Evolutionary conservation across 1,284 basidiomycete genomes (phyloP), one percentile per base, ranked within the genome.

Genomic region (Pyrrhoderma lamaoense): DNA sequence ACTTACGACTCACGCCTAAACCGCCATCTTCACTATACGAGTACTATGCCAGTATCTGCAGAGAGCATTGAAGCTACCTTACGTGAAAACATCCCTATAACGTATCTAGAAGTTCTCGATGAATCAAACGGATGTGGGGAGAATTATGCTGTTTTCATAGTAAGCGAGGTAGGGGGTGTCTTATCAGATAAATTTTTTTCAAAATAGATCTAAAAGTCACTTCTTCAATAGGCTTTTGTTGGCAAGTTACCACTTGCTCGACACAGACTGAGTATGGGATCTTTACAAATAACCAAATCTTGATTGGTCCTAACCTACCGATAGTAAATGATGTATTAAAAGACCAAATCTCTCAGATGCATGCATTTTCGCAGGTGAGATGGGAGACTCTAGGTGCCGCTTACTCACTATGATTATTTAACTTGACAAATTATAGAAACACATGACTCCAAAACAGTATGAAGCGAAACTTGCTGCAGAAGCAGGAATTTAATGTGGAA

Each of bases 301-400:
- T 8, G 5, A 2, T 9, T 23, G n/a, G 16, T 18, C 16, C 14
- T 43, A n/a, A n/a, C 46, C 21, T 40, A 16, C 14, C 11, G 13
- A 8, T 51, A 89, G 87, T 90, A 51, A 89, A 90, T 61, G 82
- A 87, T 27, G 59, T 81, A 11, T 62, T 90, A 61, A 89, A 85
- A 67, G 67, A 69, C 5, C 72, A 89, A 59, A 89, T 90, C 52
- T 70, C 82, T 0, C 75, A 83, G 55, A 82, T 90, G 76, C 87
- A 90, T 60, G 88, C 87, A 3, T 90, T 90, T 65, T 88, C 87
- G 8, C 87, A 90, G 79, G 88, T 87, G 57, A 50, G 69, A 51
- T n/a, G 5, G 19, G 18, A n/a, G 40, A 8, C 14, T 16, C 37
- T 19, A 27, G 23, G 16, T 35, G 42, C 42, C 34, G 21, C 35